These are phyloP conservation scores for Leccinum barrowsii DNA, from an alignment of 768 basidiomycete species.

Conservation along the genomic window DNA sequence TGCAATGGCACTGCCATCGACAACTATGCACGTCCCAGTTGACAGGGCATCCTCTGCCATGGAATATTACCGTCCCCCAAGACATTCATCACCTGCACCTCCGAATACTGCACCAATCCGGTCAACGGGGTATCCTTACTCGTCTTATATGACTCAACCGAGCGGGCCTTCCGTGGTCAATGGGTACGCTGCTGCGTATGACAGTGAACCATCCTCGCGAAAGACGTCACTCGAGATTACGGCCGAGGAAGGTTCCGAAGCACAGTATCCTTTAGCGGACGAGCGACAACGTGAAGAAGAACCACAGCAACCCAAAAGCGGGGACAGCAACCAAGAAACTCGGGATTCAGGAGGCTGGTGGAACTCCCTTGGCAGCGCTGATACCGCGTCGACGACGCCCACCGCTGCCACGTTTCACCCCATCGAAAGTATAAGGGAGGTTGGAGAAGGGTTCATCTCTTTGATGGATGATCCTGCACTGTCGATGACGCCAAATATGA, in stretches of 20 bases:
- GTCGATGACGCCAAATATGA: conserved; percentile 32
- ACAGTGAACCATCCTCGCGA: conserved; percentile 28
- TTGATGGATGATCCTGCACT: conserved; percentile 67
- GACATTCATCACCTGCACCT: conserved; percentile 51
- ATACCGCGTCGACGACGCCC: conserved; percentile 60
- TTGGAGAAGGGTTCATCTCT: conserved; percentile 70
- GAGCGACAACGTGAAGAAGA: conserved; percentile 8
- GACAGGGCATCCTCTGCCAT: conserved; percentile 77
- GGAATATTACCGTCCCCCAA: conserved; percentile 57
- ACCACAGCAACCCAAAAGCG: conserved; percentile 1
- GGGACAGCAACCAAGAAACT: conserved; percentile 32
- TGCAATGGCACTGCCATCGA: conserved; percentile 55
- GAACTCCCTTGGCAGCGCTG: conserved; percentile 45
- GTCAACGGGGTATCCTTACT: conserved; percentile 27
- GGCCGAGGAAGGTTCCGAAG: conserved; percentile 23
- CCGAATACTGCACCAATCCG: conserved; percentile 54
- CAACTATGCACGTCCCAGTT: conserved; percentile 48
- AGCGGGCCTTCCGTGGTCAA: conserved; percentile 31
- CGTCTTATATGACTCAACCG: conserved; percentile 28
- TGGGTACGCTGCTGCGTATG: conserved; percentile 36
- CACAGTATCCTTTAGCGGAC: not conserved
- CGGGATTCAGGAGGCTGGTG: conserved; percentile 58
- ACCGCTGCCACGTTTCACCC: conserved; percentile 64
- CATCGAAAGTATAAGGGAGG: conserved; percentile 41
- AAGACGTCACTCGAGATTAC: conserved; percentile 32